Evolutionary conservation across 1,284 basidiomycete genomes (phyloP).

Genomic region (Pterulicium gracile): DNA sequence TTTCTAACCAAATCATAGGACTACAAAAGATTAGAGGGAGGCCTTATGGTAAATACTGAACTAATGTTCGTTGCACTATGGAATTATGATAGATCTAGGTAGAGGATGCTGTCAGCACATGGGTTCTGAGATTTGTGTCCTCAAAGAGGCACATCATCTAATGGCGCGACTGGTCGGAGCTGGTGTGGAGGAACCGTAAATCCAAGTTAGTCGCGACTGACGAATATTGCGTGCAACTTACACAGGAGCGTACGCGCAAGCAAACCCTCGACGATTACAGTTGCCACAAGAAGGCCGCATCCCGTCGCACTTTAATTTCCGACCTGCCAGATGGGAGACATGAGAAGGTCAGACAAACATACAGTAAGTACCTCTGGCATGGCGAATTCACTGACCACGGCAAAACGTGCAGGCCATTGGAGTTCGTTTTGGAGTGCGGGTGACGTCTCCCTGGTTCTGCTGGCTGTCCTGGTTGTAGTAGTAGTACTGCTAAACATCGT

Average conservation of each 20-base stretch:
- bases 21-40: too few species aligned
- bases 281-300: not conserved
- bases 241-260: not conserved
- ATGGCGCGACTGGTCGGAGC: too few species aligned
- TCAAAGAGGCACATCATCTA: too few species aligned
- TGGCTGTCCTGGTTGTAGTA: not conserved
- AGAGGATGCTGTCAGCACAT: too few species aligned
- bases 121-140: too few species aligned
- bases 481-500: not conserved
- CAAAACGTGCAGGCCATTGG: constrained; percentile 1
- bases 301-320: not conserved
- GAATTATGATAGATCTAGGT: too few species aligned
- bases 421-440: not conserved
- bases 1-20: too few species aligned
- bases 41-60: too few species aligned
- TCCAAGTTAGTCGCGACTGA: too few species aligned
- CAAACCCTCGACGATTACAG: not conserved
- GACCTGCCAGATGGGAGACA: not conserved
- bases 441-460: not conserved
- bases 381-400: not conserved
- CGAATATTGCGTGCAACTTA: not conserved
- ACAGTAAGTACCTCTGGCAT: not conserved
- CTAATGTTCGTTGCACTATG: too few species aligned
- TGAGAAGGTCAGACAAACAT: not conserved
- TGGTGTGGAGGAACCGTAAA: too few species aligned